Evolutionary conservation across 2,329 filamentous ascomycete species (phyloP), one percentile per base, ranked within the genome.

Genomic region (Verruconis gallopava): DNA sequence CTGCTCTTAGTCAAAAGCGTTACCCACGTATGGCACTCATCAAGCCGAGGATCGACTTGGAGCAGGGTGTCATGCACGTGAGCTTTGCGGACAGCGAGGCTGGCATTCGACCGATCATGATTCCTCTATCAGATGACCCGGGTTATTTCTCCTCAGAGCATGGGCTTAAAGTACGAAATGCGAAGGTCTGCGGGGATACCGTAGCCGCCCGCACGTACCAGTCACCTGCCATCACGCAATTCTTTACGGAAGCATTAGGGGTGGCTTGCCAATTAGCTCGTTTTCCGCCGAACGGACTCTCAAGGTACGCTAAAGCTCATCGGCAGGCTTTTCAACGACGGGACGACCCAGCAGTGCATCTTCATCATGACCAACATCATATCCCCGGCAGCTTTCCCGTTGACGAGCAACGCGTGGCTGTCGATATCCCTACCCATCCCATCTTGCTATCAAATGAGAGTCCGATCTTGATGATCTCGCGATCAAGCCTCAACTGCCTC

Each of bases 401-500:
- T 18, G 41, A 25, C 9, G 19, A 44, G 15, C 21, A 15, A n/a
- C 18, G 32, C 34, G 15, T 33, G 43, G 38, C 76, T 52, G 72
- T 73, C 5, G 71, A 71, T 3, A 77, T 73, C 47, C 73, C 35
- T 12, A 30, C 9, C 25, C 35, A 72, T 49, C 73, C 77, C 3
- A 86, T 96, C 22, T 65, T 91, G 0, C 66, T 98, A 3, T 83
- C 88, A 18, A 98, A 98, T 56, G 91, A 96, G 60, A 93, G 85
- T 41, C 89, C 91, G 0, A 93, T 98, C 35, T 71, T 98, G 1
- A 74, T 85, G 37, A 79, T 96, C 43, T 85, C 84, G 15, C 72
- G 76, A 42, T 77, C 82, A 6, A 95, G 86, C 50, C 72, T 96
- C 37, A 77, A 84, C 37, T 72, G 71, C 2, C 63, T 96, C 5